These are phyloP conservation scores for Mycena maculata DNA, from an alignment of 768 basidiomycete genomes.

Conservation along the genomic window DNA sequence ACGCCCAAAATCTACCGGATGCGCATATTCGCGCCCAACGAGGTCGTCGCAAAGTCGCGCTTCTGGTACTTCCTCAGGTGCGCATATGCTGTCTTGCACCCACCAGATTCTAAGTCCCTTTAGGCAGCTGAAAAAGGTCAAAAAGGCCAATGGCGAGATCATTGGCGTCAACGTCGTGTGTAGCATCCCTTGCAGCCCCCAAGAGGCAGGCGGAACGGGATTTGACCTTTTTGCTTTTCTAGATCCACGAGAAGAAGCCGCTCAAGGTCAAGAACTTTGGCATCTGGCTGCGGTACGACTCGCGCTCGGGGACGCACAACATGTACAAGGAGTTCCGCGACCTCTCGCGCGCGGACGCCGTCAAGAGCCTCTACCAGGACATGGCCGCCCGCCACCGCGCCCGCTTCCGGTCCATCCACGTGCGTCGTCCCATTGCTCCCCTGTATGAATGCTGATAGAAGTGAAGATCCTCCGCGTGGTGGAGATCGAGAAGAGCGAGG, in stretches of 20 bases:
- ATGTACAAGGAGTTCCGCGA: constrained; percentile 99
- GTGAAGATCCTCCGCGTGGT: constrained; percentile 99
- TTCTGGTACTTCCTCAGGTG: constrained; percentile 99
- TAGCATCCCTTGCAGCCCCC: constrained; percentile 82
- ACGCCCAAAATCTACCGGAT: constrained; percentile 99
- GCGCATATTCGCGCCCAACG: constrained; percentile 99
- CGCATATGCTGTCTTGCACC: constrained; percentile 36
- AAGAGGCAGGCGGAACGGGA: constrained; percentile 89
- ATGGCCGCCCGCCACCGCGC: constrained; percentile 99
- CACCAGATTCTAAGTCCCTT: neutral
- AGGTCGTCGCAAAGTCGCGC: constrained; percentile 98
- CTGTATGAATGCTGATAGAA: too few relatives aligned
- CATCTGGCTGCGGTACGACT: constrained; percentile 99
- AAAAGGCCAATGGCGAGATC: constrained; percentile 99
- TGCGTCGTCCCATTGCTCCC: too few relatives aligned
- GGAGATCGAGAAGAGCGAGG: constrained; percentile 92
- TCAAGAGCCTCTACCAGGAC: constrained; percentile 98
- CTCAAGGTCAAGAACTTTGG: constrained; percentile 99
- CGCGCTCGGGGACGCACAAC: constrained; percentile 99
- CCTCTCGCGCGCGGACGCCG: constrained; percentile 92
- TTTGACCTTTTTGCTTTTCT: constrained; percentile 50
- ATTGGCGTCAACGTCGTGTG: constrained; percentile 97
- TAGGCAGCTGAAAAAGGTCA: constrained; percentile 98
- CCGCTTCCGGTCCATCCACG: constrained; percentile 98
- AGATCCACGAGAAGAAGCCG: constrained; percentile 99